Percentiles rank a stretch among this genome's conserved stretches.
These are phyloP conservation scores for Globisporangium echinulatum DNA, from an alignment of 352 stramenopile species.

Conservation along the genomic window DNA sequence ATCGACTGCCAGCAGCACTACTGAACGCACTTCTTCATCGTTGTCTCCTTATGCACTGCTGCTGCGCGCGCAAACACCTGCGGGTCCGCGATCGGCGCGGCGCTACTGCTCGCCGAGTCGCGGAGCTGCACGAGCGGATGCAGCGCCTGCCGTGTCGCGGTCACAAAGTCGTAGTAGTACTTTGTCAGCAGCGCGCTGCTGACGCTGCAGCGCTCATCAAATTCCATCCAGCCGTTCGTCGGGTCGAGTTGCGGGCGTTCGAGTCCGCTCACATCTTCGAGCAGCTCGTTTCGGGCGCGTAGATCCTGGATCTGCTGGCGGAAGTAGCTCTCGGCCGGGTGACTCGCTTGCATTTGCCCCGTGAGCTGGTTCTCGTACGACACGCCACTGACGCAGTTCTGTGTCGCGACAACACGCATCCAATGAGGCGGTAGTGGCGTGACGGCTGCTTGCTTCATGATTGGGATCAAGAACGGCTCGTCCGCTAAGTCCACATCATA, in stretches of 20 bases:
- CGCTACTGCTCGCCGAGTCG: constrained; percentile 9
- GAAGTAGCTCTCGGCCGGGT: constrained; percentile 36
- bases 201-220: constrained; percentile 18
- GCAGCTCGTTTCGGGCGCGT: constrained; percentile 18
- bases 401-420: constrained; percentile 1
- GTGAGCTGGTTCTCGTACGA: constrained; percentile 20
- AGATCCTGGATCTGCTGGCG: constrained; percentile 40
- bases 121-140: constrained; percentile 31
- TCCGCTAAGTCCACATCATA: constrained; percentile 37
- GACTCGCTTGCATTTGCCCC: constrained; percentile 9
- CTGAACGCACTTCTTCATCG: constrained; percentile 41
- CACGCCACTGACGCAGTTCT: not conserved
- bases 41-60: constrained; percentile 35
- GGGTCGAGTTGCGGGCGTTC: constrained; percentile 1
- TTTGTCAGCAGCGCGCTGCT: constrained; percentile 1
- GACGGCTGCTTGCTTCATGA: constrained; percentile 41
- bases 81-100: constrained; percentile 21
- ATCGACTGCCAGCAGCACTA: too few relatives aligned
- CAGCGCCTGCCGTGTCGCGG: constrained; percentile 18
- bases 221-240: constrained; percentile 42
- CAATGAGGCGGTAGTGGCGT: constrained; percentile 38
- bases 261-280: constrained; percentile 4
- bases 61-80: constrained; percentile 40
- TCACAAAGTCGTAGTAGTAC: constrained; percentile 67
- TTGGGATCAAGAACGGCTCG: constrained; percentile 41